A percentile compares a stretch with the other conserved stretches of the same genome.
These are phyloP conservation scores for Debaryomycetaceae sp. DNA, from an alignment of 1,139 yeast species.

Conservation along the genomic window DNA sequence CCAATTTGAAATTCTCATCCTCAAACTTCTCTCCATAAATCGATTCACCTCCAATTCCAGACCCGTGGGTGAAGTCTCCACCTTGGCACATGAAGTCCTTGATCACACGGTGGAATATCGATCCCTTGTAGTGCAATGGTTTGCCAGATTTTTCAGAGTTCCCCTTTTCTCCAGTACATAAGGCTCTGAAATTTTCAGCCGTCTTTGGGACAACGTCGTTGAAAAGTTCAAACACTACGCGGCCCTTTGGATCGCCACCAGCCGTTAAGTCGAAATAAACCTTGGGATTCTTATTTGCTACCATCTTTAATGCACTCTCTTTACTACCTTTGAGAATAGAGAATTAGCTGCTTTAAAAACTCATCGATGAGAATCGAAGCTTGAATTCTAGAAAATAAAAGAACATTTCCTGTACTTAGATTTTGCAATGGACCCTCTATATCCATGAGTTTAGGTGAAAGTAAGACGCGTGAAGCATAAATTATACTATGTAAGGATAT, in stretches of 20 bases:
- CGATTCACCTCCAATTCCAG: constrained; percentile 94
- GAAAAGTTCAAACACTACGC: constrained; percentile 73
- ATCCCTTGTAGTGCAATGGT: constrained; percentile 72
- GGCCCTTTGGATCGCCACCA: constrained; percentile 63
- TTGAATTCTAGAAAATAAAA: background rate
- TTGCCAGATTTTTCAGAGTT: constrained; percentile 52
- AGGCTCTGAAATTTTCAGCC: constrained; percentile 85
- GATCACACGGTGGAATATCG: constrained; percentile 88
- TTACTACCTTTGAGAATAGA: background rate
- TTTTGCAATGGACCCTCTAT: too few species aligned
- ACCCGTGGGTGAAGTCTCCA: constrained; percentile 88
- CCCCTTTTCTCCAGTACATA: constrained; percentile 91
- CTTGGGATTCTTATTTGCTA: constrained; percentile 31
- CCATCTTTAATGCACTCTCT: constrained; percentile 3
- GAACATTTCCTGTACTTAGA: constrained; percentile 1
- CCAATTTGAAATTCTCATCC: constrained; percentile 78
- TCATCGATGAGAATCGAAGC: background rate
- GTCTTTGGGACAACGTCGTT: constrained; percentile 87
- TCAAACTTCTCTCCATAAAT: constrained; percentile 94
- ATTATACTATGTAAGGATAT: background rate
- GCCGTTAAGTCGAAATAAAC: constrained; percentile 76
- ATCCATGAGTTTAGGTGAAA: too few species aligned
- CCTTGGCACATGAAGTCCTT: constrained; percentile 93
- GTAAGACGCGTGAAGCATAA: background rate
- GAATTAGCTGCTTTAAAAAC: background rate